Evolutionary conservation across 75 land plant species (phyloP).

Genomic region (Selaginella tamariscina): DNA sequence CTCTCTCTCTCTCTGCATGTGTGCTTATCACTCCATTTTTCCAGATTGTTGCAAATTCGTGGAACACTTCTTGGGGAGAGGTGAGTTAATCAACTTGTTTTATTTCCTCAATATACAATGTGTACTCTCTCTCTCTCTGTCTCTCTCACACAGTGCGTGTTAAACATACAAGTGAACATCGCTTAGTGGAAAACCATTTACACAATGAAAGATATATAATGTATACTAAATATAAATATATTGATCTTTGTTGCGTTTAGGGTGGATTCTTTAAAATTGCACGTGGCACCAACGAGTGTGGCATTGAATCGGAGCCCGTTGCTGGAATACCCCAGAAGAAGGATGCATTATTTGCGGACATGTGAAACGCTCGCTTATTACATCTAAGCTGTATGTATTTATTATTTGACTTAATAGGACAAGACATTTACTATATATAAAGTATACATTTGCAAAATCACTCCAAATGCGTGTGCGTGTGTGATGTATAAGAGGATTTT

Average conservation of each 20-base stretch:
- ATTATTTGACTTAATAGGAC: neutral
- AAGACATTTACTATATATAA: too few relatives aligned
- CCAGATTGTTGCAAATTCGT: slow-evolving; percentile 75
- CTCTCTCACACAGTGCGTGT: too few relatives aligned
- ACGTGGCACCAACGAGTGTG: slow-evolving; percentile 67
- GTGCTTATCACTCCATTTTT: slow-evolving; percentile 1
- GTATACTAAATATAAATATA: too few relatives aligned
- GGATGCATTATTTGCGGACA: neutral
- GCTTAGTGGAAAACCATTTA: too few relatives aligned
- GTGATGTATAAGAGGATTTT: too few relatives aligned
- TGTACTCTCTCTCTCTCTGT: too few relatives aligned
- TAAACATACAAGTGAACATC: too few relatives aligned
- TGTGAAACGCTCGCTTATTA: neutral
- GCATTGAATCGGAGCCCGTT: slow-evolving; percentile 53
- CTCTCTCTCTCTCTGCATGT: slow-evolving; percentile 3
- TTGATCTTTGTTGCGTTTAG: too few relatives aligned
- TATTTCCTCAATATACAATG: too few relatives aligned
- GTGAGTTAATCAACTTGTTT: slow-evolving; percentile 31
- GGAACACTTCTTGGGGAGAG: slow-evolving; percentile 76
- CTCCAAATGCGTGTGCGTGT: too few relatives aligned
- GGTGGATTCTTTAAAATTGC: slow-evolving; percentile 62
- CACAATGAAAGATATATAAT: too few relatives aligned
- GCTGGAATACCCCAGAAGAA: slow-evolving; percentile 49
- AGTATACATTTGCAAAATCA: too few relatives aligned
- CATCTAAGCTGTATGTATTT: neutral